Evolutionary conservation across 768 basidiomycete genomes (phyloP).

Genomic region (Saitozyma podzolica): DNA sequence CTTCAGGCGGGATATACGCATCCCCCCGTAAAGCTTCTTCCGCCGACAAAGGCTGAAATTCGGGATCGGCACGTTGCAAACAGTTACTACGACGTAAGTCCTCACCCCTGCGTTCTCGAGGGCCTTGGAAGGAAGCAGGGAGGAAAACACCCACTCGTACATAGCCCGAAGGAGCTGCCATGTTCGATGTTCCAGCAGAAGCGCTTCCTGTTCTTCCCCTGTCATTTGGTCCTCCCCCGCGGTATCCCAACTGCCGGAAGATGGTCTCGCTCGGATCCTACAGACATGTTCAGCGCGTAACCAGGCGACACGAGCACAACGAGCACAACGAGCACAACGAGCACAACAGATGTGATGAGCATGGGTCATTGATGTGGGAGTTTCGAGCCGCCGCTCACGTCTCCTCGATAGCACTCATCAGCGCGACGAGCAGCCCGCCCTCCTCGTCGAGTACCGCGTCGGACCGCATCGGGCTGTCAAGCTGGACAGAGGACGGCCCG

Average conservation of each 20-base stretch:
- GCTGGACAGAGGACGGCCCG: slow-evolving; percentile 35
- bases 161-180: slow-evolving; percentile 43
- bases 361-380: too few species aligned
- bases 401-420: slow-evolving; percentile 36
- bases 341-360: too few species aligned
- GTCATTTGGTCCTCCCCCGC: slow-evolving; percentile 29
- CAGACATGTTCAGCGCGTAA: slow-evolving; percentile 1
- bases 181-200: slow-evolving; percentile 43
- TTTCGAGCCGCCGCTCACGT: slow-evolving; percentile 16
- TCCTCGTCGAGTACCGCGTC: slow-evolving; percentile 42
- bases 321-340: too few species aligned
- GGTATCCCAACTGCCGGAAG: slow-evolving; percentile 18
- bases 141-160: slow-evolving; percentile 30
- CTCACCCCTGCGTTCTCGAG: neutral
- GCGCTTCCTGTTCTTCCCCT: slow-evolving; percentile 30
- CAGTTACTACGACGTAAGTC: slow-evolving; percentile 24
- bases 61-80: slow-evolving; percentile 27
- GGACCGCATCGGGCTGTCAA: slow-evolving; percentile 33
- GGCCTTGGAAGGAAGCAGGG: neutral
- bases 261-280: slow-evolving; percentile 22
- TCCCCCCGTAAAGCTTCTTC: slow-evolving; percentile 21
- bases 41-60: slow-evolving; percentile 27
- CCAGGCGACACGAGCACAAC: too few species aligned
- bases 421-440: slow-evolving; percentile 31
- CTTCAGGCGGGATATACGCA: slow-evolving; percentile 42